These are phyloP conservation scores for Monosporascus ibericus DNA, from an alignment of 2,329 filamentous ascomycete genomes.

Conservation along the genomic window DNA sequence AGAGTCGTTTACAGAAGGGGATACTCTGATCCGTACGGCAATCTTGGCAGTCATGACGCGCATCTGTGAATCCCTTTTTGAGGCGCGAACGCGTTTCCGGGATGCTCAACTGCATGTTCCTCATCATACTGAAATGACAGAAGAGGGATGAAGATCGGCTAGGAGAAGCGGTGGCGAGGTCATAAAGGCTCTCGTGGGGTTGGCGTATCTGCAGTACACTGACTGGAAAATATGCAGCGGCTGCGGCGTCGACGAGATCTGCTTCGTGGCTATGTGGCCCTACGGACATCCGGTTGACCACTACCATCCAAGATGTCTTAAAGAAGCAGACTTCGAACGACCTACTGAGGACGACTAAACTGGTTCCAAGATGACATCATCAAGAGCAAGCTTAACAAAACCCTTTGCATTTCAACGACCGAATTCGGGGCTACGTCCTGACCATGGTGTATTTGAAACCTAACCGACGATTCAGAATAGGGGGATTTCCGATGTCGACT, in stretches of 20 bases:
- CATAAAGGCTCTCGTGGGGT: neutral
- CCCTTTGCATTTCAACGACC: no score
- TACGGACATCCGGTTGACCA: neutral
- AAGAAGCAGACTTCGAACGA: neutral
- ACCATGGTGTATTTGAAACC: no score
- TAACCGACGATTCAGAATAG: no score
- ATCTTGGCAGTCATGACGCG: conserved; percentile 15
- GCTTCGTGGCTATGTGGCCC: conserved; percentile 6
- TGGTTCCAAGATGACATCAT: neutral
- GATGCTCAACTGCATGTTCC: neutral
- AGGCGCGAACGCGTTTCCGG: neutral
- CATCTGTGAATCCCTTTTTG: conserved; percentile 16
- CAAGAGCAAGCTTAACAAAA: no score
- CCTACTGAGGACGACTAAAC: neutral
- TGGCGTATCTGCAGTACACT: conserved; percentile 3
- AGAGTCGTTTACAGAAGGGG: conserved; percentile 10
- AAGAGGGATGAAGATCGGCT: neutral
- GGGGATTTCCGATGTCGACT: no score
- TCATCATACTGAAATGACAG: neutral
- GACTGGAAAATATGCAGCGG: conserved; percentile 2
- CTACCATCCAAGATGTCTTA: neutral
- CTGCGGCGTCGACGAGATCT: conserved; percentile 3
- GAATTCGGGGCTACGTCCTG: no score
- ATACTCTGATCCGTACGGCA: conserved; percentile 19
- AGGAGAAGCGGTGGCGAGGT: neutral